Conservation (phyloP, 495 filamentous ascomycete genomes). For the Neurospora cerealis region DNA sequence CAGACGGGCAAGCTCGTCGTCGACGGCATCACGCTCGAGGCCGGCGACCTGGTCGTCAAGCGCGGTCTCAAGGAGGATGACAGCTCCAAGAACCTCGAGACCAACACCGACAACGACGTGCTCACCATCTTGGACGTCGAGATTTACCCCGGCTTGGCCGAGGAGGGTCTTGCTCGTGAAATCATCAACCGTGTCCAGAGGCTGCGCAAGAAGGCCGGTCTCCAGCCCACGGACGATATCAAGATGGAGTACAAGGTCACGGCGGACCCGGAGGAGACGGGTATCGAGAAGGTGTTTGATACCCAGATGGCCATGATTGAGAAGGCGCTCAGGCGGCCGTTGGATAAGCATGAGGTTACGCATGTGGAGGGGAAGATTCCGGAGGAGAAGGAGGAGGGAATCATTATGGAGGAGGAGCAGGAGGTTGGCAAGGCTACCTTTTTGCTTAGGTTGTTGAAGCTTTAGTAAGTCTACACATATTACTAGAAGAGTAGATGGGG, state of each 20-base stretch:
- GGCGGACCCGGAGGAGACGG: constrained; percentile 65
- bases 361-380: constrained; percentile 53
- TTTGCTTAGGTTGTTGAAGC: constrained; percentile 68
- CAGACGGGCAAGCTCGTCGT: constrained; percentile 61
- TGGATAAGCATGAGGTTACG: constrained; percentile 63
- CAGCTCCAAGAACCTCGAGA: constrained; percentile 61
- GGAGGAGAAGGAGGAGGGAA: constrained; percentile 43
- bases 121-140: constrained; percentile 33
- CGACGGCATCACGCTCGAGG: constrained; percentile 70
- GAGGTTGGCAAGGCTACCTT: constrained; percentile 84
- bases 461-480: constrained; percentile 29
- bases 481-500: neutral
- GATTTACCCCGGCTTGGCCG: constrained; percentile 31
- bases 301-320: constrained; percentile 57
- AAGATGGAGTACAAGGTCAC: constrained; percentile 36
- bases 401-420: constrained; percentile 79
- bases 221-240: constrained; percentile 35
- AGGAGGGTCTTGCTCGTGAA: constrained; percentile 35
- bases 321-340: constrained; percentile 68
- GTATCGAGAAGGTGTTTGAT: constrained; percentile 64
- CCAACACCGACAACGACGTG: constrained; percentile 62
- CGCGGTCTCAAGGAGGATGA: constrained; percentile 63
- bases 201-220: constrained; percentile 35
- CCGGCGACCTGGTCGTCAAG: constrained; percentile 76
- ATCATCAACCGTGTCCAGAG: constrained; percentile 38